A percentile compares a stretch with the other conserved stretches of the same genome.
These are phyloP conservation scores for Cryptococcus floricola DNA, from an alignment of 1,284 basidiomycete species.

Conservation along the genomic window DNA sequence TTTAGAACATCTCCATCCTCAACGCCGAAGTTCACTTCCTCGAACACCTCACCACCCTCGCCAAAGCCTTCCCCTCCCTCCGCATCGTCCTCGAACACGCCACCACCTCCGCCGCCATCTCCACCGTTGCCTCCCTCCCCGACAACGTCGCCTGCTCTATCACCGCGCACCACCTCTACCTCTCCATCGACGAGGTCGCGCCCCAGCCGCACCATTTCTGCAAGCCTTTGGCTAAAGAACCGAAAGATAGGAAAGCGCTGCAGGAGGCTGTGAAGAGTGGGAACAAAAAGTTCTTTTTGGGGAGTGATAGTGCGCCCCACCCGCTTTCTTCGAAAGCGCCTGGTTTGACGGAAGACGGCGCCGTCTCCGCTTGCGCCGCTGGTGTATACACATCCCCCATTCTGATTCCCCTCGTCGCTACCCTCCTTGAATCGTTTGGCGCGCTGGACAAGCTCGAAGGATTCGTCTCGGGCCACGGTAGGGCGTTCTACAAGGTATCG, in stretches of 20 bases:
- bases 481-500: slow-evolving; percentile 67
- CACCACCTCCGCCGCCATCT: slow-evolving; percentile 90
- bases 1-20: slow-evolving; percentile 81
- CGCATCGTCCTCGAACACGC: slow-evolving; percentile 98
- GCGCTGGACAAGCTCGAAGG: slow-evolving; percentile 73
- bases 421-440: slow-evolving; percentile 77
- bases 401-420: slow-evolving; percentile 74
- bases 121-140: slow-evolving; percentile 66
- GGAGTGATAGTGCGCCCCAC: slow-evolving; percentile 96
- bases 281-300: slow-evolving; percentile 94
- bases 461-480: slow-evolving; percentile 73
- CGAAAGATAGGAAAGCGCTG: slow-evolving; percentile 82
- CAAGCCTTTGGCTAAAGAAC: slow-evolving; percentile 97
- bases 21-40: slow-evolving; percentile 93
- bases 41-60: slow-evolving; percentile 78
- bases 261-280: slow-evolving; percentile 77
- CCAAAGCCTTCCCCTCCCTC: slow-evolving; percentile 80
- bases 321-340: slow-evolving; percentile 74
- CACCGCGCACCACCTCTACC: slow-evolving; percentile 90
- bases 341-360: slow-evolving; percentile 23
- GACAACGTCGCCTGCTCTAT: slow-evolving; percentile 93
- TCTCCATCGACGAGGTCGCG: slow-evolving; percentile 97
- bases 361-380: slow-evolving; percentile 73
- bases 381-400: slow-evolving; percentile 90
- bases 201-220: slow-evolving; percentile 95